Evolutionary conservation across 257 asterid species (phyloP).

Genomic region (Scutellaria baicalensis): DNA sequence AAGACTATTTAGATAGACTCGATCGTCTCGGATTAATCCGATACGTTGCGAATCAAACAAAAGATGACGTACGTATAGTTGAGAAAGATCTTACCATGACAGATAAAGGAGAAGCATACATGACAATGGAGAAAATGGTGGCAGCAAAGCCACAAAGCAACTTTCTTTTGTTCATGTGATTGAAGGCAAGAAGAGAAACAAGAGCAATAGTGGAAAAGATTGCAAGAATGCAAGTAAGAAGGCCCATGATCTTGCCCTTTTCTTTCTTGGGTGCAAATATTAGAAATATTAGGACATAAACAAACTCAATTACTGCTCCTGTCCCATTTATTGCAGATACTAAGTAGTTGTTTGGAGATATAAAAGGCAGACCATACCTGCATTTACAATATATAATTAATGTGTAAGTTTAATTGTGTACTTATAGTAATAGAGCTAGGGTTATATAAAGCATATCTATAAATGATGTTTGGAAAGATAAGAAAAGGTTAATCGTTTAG

Average conservation of each 20-base stretch:
- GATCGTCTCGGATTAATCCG: background rate
- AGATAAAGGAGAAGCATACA: constrained; percentile 84
- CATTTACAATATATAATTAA: background rate
- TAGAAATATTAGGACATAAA: constrained; percentile 52
- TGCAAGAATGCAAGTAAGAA: constrained; percentile 32
- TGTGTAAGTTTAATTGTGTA: background rate
- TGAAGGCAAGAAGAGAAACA: constrained; percentile 49
- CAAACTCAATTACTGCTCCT: constrained; percentile 53
- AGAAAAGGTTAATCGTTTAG: too few relatives aligned
- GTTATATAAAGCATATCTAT: too few relatives aligned
- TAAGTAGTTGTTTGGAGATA: constrained; percentile 50
- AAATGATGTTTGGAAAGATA: too few relatives aligned
- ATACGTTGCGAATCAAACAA: background rate
- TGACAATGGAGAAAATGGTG: constrained; percentile 52
- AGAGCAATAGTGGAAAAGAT: constrained; percentile 48
- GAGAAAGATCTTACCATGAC: constrained; percentile 45
- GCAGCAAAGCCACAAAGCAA: constrained; percentile 58
- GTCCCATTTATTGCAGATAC: constrained; percentile 55
- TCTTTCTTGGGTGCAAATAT: constrained; percentile 59
- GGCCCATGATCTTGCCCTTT: constrained; percentile 47
- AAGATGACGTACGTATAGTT: too few relatives aligned
- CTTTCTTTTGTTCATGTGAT: constrained; percentile 26
- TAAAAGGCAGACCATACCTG: constrained; percentile 50
- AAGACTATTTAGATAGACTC: background rate
- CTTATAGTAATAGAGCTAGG: too few relatives aligned